Percentiles rank a stretch among this genome's conserved stretches.
Evolutionary conservation across 768 basidiomycete species (phyloP).

Genomic region (Mycena floridula): DNA sequence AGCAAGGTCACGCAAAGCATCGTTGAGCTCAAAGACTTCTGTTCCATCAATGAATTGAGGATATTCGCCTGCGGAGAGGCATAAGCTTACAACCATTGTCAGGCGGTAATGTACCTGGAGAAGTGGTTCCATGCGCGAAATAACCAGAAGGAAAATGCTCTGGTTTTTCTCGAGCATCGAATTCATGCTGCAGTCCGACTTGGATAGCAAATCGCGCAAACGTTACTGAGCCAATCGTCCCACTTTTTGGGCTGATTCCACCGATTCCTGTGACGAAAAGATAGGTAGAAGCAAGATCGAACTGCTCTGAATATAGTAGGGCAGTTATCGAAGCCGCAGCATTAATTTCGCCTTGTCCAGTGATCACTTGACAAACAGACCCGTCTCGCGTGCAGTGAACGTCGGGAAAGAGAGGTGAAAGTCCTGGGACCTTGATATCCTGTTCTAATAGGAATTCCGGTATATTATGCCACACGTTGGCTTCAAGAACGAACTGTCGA

Average conservation of each 20-base stretch:
- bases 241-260: conserved; percentile 25
- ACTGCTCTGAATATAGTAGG: conserved; percentile 18
- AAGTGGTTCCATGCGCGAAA: conserved; percentile 9
- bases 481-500: conserved; percentile 7
- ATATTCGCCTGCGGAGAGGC: too few species aligned
- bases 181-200: conserved; percentile 25
- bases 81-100: too few species aligned
- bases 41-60: conserved; percentile 11
- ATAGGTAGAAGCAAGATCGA: conserved; percentile 28
- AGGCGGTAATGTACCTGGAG: too few species aligned
- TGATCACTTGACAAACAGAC: conserved; percentile 25
- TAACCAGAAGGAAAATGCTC: conserved; percentile 27
- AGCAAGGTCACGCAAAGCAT: conserved; percentile 21
- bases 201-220: conserved; percentile 29
- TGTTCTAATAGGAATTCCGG: conserved; percentile 21
- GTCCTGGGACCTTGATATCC: conserved; percentile 25
- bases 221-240: conserved; percentile 25
- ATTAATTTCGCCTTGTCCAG: conserved; percentile 30
- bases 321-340: conserved; percentile 26
- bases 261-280: conserved; percentile 30
- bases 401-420: conserved; percentile 28
- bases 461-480: conserved; percentile 13
- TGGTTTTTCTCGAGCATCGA: conserved; percentile 30
- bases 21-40: conserved; percentile 35
- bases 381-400: conserved; percentile 24